phyloP scores from a whole-genome alignment of 345 rosid species.

The Acer campestre region DNA sequence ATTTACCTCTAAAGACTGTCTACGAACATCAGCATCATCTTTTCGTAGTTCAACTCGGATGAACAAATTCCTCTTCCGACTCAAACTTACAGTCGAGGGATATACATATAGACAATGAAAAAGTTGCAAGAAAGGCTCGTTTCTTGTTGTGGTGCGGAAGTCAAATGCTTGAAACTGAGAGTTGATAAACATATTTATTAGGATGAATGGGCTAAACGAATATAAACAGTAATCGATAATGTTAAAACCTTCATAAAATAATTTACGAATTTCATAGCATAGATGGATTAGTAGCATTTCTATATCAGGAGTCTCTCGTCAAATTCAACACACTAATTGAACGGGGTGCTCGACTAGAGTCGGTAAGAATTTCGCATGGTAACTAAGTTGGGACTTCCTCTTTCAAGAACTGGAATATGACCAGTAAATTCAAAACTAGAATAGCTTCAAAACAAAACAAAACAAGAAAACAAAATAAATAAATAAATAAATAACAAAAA shows the following conservation, averaged over 20 bases:
- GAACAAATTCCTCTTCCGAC: slow-evolving; percentile 91
- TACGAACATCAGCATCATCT: slow-evolving; percentile 88
- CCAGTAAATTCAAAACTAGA: neutral
- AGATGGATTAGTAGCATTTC: neutral
- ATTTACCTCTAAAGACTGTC: slow-evolving; percentile 91
- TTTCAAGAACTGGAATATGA: neutral
- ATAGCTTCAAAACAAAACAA: too few relatives aligned
- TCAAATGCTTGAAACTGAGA: slow-evolving; percentile 91
- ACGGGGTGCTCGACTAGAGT: neutral
- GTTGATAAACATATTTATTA: slow-evolving; percentile 19
- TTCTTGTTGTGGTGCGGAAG: slow-evolving; percentile 89
- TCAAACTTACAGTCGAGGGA: slow-evolving; percentile 82
- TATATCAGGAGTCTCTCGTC: neutral
- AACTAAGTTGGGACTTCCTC: neutral
- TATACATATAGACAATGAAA: slow-evolving; percentile 95
- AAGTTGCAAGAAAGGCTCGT: slow-evolving; percentile 96
- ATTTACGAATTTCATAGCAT: neutral
- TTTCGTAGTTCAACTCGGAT: slow-evolving; percentile 88
- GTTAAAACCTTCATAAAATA: neutral
- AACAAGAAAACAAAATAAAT: too few relatives aligned
- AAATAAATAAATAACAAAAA: too few relatives aligned
- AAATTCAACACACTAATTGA: neutral
- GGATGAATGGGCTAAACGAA: neutral
- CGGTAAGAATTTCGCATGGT: neutral
- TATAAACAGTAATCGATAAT: neutral